phyloP scores from a whole-genome alignment of 139 green algal genomes.

The Chlorella ohadii region DNA sequence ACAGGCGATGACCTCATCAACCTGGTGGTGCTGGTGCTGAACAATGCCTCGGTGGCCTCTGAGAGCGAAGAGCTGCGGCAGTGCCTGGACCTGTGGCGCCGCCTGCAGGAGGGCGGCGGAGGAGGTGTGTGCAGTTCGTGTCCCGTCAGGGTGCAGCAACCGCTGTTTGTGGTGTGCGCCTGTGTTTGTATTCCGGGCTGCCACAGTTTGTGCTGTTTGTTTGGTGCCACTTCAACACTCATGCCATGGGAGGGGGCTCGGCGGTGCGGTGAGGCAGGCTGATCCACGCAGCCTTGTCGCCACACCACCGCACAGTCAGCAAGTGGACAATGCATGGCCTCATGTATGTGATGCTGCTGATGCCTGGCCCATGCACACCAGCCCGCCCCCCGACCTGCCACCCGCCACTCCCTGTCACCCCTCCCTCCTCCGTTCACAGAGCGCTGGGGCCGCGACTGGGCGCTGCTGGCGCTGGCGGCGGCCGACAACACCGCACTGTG shows the following conservation, averaged over 20 bases:
- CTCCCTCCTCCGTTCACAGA: not conserved
- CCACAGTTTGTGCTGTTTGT: too few species aligned
- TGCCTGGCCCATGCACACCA: too few species aligned
- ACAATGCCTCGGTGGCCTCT: constrained; percentile 60
- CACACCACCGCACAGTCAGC: not conserved
- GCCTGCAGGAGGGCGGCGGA: constrained; percentile 43
- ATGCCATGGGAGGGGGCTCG: too few species aligned
- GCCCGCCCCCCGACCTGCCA: too few species aligned
- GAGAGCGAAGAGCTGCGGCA: constrained; percentile 65
- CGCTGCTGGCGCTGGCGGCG: constrained; percentile 69
- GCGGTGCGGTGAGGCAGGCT: too few species aligned
- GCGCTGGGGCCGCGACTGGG: constrained; percentile 74
- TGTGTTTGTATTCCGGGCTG: too few species aligned
- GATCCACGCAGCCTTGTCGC: too few species aligned
- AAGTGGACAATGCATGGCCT: not conserved
- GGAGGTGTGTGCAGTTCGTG: not conserved
- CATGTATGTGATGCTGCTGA: too few species aligned
- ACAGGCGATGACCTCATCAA: constrained; percentile 71
- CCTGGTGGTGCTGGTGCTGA: constrained; percentile 70
- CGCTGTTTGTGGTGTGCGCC: too few species aligned
- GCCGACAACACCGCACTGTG: constrained; percentile 68
- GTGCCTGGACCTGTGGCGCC: constrained; percentile 51
- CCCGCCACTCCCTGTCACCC: too few species aligned
- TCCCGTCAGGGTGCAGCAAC: too few species aligned
- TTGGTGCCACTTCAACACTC: too few species aligned